A percentile compares a stretch with the other conserved stretches of the same genome.
Conservation (phyloP, 106 monocot species). For the Acorus gramineus region DNA sequence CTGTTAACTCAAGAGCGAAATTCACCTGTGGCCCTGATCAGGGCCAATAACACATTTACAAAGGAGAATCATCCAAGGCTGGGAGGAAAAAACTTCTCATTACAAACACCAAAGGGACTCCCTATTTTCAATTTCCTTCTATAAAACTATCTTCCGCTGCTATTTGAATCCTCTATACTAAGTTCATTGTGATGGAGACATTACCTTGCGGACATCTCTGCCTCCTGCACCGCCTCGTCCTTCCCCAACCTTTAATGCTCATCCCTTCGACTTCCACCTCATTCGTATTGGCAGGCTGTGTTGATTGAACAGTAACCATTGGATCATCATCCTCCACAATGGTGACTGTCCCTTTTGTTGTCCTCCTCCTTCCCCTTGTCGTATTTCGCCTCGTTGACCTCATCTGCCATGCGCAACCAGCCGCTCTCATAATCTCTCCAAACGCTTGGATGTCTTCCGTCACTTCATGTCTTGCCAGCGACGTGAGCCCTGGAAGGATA, state of each 20-base stretch:
- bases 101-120: background rate
- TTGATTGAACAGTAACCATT: background rate
- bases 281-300: background rate
- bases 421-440: background rate
- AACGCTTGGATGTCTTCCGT: too few species aligned
- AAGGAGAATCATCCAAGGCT: too few species aligned
- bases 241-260: constrained; percentile 39
- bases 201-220: constrained; percentile 26
- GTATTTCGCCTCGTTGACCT: constrained; percentile 6
- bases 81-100: background rate
- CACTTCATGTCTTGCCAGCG: too few species aligned
- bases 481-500: too few species aligned
- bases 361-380: background rate
- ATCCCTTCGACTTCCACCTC: constrained; percentile 15
- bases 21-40: background rate
- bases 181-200: constrained; percentile 7
- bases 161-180: background rate
- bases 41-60: constrained; percentile 12
- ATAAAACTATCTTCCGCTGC: background rate
- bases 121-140: background rate
- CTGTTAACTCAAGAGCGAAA: background rate
- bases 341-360: background rate
- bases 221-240: constrained; percentile 41
- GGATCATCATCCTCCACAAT: background rate
- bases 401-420: background rate